A percentile compares a stretch with the other conserved stretches of the same genome.
phyloP scores from a whole-genome alignment of 2,329 filamentous ascomycete species.

The Colletotrichum costaricense region DNA sequence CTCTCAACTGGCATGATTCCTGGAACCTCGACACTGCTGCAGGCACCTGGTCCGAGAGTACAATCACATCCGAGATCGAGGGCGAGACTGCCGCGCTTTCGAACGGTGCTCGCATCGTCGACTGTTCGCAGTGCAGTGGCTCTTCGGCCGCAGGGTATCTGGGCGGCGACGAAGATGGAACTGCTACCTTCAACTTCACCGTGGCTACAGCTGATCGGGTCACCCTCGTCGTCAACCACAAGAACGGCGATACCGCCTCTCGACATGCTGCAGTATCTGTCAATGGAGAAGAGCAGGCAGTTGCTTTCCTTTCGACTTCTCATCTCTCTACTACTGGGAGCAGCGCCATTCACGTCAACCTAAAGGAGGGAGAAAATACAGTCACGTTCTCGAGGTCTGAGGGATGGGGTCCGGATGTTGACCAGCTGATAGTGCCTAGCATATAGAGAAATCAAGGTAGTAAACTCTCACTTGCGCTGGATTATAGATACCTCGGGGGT shows the following conservation, averaged over 20 bases:
- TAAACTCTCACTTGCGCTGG: no score
- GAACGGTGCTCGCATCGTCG: conserved; percentile 56
- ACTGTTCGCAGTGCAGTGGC: conserved; percentile 64
- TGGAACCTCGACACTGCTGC: conserved; percentile 61
- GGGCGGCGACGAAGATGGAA: conserved; percentile 60
- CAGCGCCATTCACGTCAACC: conserved; percentile 58
- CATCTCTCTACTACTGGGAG: conserved; percentile 53
- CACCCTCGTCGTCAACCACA: conserved; percentile 65
- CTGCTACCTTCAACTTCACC: conserved; percentile 59
- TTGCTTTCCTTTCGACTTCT: conserved; percentile 66
- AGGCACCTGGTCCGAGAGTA: conserved; percentile 56
- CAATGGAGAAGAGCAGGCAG: conserved; percentile 61
- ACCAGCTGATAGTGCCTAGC: conserved; percentile 63
- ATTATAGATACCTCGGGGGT: no score
- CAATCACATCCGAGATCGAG: conserved; percentile 61
- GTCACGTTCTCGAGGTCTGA: conserved; percentile 56
- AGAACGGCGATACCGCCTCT: conserved; percentile 65
- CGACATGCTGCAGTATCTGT: conserved; percentile 66
- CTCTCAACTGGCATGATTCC: conserved; percentile 62
- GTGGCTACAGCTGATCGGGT: conserved; percentile 56
- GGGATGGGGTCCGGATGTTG: conserved; percentile 62
- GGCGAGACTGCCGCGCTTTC: conserved; percentile 60
- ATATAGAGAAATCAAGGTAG: no score
- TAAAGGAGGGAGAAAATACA: conserved; percentile 61
- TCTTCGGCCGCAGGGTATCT: conserved; percentile 63